Conservation (phyloP, 2,329 filamentous ascomycete species). For the Chrysoporthe cubensis region DNA sequence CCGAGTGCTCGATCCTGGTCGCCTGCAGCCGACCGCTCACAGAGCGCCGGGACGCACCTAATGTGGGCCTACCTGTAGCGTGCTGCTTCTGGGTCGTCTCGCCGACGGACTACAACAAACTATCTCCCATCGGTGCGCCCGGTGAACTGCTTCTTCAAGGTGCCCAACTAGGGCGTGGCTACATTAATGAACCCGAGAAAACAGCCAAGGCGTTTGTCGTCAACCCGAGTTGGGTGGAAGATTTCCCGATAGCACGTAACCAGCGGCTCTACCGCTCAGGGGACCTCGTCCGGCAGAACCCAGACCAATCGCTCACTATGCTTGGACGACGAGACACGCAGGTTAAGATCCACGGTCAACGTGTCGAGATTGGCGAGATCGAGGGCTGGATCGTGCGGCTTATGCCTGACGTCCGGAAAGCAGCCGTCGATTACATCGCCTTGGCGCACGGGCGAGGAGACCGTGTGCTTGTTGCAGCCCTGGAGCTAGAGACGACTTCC, state of each 20-base stretch:
- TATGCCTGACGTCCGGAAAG: constrained; percentile 45
- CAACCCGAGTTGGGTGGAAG: neutral
- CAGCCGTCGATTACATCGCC: neutral
- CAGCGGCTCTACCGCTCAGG: constrained; percentile 46
- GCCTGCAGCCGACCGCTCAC: neutral
- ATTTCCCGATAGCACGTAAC: neutral
- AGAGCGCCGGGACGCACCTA: neutral
- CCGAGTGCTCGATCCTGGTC: constrained; percentile 31
- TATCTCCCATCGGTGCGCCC: constrained; percentile 52
- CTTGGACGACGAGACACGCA: constrained; percentile 41
- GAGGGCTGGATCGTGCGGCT: constrained; percentile 35
- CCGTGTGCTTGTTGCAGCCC: neutral
- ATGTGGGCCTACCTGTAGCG: constrained; percentile 11
- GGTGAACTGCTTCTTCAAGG: constrained; percentile 61
- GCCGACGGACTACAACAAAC: constrained; percentile 47
- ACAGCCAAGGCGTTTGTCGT: neutral
- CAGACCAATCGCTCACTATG: constrained; percentile 47
- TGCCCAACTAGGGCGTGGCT: constrained; percentile 41
- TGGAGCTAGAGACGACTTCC: neutral
- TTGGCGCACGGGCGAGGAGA: neutral
- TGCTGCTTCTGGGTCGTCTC: constrained; percentile 51
- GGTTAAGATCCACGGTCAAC: constrained; percentile 69
- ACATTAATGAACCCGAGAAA: neutral
- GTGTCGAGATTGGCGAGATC: constrained; percentile 64
- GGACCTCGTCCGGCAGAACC: constrained; percentile 64